Evolutionary conservation across 2,329 filamentous ascomycete genomes (phyloP), one percentile per base, ranked within the genome.

Genomic region (Corynespora cassiicola): DNA sequence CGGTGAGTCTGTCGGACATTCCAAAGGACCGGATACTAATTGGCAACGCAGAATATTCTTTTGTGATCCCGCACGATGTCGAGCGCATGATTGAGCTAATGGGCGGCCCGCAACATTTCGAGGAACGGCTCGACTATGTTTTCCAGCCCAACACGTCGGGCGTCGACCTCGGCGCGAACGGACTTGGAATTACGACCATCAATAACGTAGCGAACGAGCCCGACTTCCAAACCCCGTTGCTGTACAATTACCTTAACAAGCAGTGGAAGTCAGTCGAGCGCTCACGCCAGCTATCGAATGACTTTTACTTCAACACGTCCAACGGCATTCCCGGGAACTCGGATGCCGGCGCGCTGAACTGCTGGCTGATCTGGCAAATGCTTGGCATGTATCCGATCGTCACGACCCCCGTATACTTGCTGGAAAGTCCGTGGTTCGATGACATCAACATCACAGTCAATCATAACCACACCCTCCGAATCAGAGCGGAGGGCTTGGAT

Each of bases 341-440:
- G 7, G 73, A 75, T 47, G 71, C 69, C 1, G 73, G 75, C 0
- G 75, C 75, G 1, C 56, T 78, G 47, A 74, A 76, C 27, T 74
- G 71, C 28, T 79, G 75, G 76, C 58, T 78, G 3, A 48, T 78
- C 0, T 79, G 73, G 70, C 70, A 76, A 39, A 72, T 79, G 57
- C 47, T 78, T 0, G 75, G 76, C 0, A 46, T 77, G 7, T 77
- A 75, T 46, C 74, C 74, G 0, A 61, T 77, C 2, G 71, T 74
- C 16, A 75, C 73, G 0, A 74, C 76, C 15, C 69, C 73, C 0
- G 63, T 75, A 0, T 78, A 78, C 49, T 58, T 78, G 4, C 53
- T 76, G 1, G 68, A 68, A 5, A 72, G 69, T 8, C 74, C 75
- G 0, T 74, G 73, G 65, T 78, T 77, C 38, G 45, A 52, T 0